A percentile compares a stretch with the other conserved stretches of the same genome.
Evolutionary conservation across 169 alveolate genomes (phyloP).

Genomic region (Plasmodium ovale): DNA sequence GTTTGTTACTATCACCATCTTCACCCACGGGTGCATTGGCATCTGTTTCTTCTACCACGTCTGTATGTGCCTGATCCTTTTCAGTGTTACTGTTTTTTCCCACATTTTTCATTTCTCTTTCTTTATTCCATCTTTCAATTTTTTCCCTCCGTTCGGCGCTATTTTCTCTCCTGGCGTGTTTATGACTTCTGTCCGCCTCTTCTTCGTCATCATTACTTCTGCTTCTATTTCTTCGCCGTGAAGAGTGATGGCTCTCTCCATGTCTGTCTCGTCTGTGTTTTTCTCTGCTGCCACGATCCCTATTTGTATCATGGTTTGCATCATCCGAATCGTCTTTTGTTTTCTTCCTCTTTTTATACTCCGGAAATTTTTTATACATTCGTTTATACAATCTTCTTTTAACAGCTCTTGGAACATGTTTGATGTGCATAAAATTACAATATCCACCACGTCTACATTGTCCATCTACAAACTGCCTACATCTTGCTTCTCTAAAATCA

Average conservation of each 20-base stretch:
- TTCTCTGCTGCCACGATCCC: constrained; percentile 69
- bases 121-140: constrained; percentile 94
- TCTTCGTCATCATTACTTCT: constrained; percentile 31
- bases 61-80: background rate
- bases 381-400: constrained; percentile 92
- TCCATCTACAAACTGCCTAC: constrained; percentile 99
- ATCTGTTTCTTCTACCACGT: background rate
- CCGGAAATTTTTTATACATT: constrained; percentile 99
- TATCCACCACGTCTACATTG: constrained; percentile 98
- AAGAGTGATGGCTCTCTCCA: constrained; percentile 28
- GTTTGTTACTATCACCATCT: background rate
- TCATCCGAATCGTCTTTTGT: constrained; percentile 74
- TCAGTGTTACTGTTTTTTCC: constrained; percentile 1
- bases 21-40: background rate
- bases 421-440: constrained; percentile 99
- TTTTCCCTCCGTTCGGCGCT: constrained; percentile 94
- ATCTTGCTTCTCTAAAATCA: constrained; percentile 99
- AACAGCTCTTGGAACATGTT: constrained; percentile 96
- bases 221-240: constrained; percentile 60
- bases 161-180: constrained; percentile 86
- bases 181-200: constrained; percentile 73
- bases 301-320: constrained; percentile 46
- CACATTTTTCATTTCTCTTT: constrained; percentile 81
- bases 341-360: constrained; percentile 88
- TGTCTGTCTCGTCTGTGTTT: constrained; percentile 62